Evolutionary conservation across 2,329 filamentous ascomycete genomes (phyloP).

Genomic region (Xylaria sp.): DNA sequence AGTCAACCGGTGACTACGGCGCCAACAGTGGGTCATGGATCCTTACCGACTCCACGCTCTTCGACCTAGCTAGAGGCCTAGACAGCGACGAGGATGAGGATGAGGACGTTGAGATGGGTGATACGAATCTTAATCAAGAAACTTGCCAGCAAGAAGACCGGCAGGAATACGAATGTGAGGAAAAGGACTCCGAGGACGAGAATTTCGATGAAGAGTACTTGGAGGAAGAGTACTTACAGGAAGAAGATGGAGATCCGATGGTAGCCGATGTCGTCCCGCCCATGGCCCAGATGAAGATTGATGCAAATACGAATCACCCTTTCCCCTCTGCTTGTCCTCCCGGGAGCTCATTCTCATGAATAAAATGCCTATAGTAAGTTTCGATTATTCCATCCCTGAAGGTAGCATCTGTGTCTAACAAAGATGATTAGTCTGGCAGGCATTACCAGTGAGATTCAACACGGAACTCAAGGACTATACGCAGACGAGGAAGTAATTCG

Average conservation of each 20-base stretch:
- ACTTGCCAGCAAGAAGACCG: background rate
- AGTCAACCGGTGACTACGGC: conserved; percentile 3
- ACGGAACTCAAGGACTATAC: background rate
- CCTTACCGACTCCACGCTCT: conserved; percentile 13
- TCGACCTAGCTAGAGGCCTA: conserved; percentile 11
- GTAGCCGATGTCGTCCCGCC: background rate
- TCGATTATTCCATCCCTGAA: background rate
- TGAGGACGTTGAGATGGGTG: conserved; percentile 1
- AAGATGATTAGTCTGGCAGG: background rate
- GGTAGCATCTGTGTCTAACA: background rate
- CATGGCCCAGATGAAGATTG: background rate
- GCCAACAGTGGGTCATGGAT: conserved; percentile 4
- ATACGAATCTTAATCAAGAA: background rate
- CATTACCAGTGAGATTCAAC: background rate
- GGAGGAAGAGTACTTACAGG: background rate
- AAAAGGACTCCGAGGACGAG: conserved; percentile 1
- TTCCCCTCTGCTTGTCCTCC: too few relatives aligned
- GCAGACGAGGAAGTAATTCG: too few relatives aligned
- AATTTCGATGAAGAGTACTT: background rate
- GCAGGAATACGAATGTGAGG: too few relatives aligned
- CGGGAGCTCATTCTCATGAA: background rate
- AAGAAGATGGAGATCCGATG: background rate
- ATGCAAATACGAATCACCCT: background rate
- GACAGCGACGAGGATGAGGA: conserved; percentile 18
- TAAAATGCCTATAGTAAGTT: background rate